Evolutionary conservation across 208 protist species (phyloP).

Genomic region (Leishmania lainsoni): DNA sequence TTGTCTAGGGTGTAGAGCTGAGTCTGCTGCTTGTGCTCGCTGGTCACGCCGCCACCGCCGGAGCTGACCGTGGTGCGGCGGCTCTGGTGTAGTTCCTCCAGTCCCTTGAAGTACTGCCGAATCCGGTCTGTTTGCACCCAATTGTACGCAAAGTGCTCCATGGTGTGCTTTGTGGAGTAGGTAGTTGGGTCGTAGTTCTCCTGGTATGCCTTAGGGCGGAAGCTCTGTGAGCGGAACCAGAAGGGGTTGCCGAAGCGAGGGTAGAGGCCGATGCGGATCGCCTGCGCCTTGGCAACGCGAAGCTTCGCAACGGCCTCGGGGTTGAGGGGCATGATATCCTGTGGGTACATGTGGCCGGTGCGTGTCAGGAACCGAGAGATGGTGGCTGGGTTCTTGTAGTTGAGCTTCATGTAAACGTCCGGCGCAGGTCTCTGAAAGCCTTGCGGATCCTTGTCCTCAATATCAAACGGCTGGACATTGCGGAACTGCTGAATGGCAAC

Average conservation of each 20-base stretch:
- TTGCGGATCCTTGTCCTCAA: constrained; percentile 85
- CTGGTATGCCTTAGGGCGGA: constrained; percentile 85
- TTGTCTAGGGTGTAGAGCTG: constrained; percentile 72
- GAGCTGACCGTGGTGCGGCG: constrained; percentile 40
- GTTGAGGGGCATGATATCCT: constrained; percentile 85
- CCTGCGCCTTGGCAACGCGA: constrained; percentile 79
- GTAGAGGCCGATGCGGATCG: constrained; percentile 88
- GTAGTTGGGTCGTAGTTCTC: constrained; percentile 90
- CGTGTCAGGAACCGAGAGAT: constrained; percentile 89
- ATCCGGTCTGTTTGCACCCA: constrained; percentile 91
- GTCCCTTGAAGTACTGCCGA: constrained; percentile 75
- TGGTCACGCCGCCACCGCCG: constrained; percentile 54
- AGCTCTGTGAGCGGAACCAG: constrained; percentile 85
- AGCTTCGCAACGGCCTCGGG: constrained; percentile 87
- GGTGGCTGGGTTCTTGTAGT: constrained; percentile 92
- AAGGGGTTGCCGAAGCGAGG: constrained; percentile 91
- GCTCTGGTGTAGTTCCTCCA: constrained; percentile 56
- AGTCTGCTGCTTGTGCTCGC: constrained; percentile 78
- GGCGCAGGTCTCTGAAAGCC: constrained; percentile 75
- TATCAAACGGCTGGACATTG: constrained; percentile 89
- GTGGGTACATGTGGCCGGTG: constrained; percentile 89
- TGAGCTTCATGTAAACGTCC: constrained; percentile 93
- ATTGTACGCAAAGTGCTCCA: constrained; percentile 92
- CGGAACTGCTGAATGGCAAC: constrained; percentile 89
- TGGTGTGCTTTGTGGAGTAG: constrained; percentile 89